phyloP scores from a whole-genome alignment of 2,329 filamentous ascomycete species.

The Aureobasidium sp. region DNA sequence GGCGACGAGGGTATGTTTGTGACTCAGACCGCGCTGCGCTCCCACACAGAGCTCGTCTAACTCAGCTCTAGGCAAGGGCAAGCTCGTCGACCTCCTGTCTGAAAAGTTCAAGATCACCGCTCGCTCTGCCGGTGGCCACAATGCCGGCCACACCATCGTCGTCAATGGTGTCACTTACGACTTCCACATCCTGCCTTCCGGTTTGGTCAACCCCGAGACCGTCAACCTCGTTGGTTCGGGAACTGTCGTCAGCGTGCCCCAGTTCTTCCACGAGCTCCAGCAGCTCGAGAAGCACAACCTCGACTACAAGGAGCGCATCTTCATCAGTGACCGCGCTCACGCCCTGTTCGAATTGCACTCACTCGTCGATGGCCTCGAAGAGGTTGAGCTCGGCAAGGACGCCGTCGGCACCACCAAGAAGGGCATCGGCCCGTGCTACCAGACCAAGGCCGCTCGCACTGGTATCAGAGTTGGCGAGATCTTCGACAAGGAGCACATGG shows the following conservation, averaged over 20 bases:
- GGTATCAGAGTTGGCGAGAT: constrained; percentile 60
- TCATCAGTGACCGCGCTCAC: constrained; percentile 56
- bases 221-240: constrained; percentile 62
- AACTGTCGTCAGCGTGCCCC: constrained; percentile 60
- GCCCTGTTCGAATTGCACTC: constrained; percentile 59
- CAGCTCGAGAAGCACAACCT: constrained; percentile 54
- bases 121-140: constrained; percentile 53
- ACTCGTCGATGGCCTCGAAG: constrained; percentile 59
- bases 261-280: constrained; percentile 58
- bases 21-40: constrained; percentile 2
- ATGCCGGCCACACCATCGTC: constrained; percentile 45
- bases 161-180: constrained; percentile 41
- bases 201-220: constrained; percentile 62
- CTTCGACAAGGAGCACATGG: constrained; percentile 58
- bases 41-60: neutral
- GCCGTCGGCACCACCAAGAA: constrained; percentile 45
- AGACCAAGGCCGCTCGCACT: constrained; percentile 55
- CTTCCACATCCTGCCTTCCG: constrained; percentile 57
- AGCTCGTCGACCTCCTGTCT: constrained; percentile 44
- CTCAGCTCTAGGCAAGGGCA: constrained; percentile 38
- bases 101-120: constrained; percentile 48
- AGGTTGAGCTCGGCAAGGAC: constrained; percentile 42
- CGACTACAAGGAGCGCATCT: constrained; percentile 50
- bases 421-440: constrained; percentile 49
- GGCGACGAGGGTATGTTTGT: constrained; percentile 42